These are phyloP conservation scores for Besnoitia besnoiti DNA, from an alignment of 169 alveolate genomes.

Conservation along the genomic window DNA sequence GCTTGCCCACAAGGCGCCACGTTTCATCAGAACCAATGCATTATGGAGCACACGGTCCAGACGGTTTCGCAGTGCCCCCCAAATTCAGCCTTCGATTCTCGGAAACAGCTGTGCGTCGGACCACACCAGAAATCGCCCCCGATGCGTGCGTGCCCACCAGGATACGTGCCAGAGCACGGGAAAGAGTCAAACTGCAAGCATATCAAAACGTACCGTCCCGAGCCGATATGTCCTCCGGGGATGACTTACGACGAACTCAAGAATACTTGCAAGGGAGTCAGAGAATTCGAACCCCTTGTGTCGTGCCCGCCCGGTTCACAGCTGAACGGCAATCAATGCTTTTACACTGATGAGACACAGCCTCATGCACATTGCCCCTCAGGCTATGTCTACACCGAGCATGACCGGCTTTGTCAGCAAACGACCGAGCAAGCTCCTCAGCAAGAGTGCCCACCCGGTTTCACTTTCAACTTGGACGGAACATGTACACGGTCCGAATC, in stretches of 20 bases:
- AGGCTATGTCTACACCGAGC: constrained; percentile 15
- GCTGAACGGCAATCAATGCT: constrained; percentile 31
- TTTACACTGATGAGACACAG: neutral
- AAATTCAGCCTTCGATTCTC: constrained; percentile 6
- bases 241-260: constrained; percentile 25
- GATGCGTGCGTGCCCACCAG: neutral
- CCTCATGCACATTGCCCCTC: constrained; percentile 34
- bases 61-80: constrained; percentile 14
- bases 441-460: constrained; percentile 51
- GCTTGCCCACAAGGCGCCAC: constrained; percentile 31
- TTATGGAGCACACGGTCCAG: neutral
- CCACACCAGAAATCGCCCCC: constrained; percentile 2
- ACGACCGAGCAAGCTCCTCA: constrained; percentile 33
- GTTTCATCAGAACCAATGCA: constrained; percentile 5
- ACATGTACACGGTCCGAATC: constrained; percentile 1
- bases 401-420: constrained; percentile 25
- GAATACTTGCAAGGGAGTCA: neutral
- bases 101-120: constrained; percentile 20
- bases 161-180: neutral
- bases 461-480: neutral
- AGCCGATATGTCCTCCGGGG: constrained; percentile 45
- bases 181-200: neutral
- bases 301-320: constrained; percentile 29
- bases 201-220: constrained; percentile 7
- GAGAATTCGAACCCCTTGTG: neutral